Evolutionary conservation across 2,329 filamentous ascomycete species (phyloP).

Genomic region (Lachnum nothofagi): DNA sequence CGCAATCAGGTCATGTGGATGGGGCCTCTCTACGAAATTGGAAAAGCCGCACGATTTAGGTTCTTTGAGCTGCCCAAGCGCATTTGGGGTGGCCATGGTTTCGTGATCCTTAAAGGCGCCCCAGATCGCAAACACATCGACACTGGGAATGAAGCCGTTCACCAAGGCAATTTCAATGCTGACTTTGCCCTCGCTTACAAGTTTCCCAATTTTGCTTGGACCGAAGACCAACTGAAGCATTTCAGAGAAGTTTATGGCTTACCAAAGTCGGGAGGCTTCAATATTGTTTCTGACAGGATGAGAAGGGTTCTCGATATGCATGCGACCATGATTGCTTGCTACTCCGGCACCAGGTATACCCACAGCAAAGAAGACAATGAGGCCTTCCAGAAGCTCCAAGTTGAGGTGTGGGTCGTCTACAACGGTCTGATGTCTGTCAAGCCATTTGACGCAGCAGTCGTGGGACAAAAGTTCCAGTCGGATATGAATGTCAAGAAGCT

Average conservation of each 20-base stretch:
- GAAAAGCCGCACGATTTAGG: background rate
- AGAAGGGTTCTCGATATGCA: background rate
- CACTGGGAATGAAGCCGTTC: background rate
- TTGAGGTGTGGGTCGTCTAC: background rate
- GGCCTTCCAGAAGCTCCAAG: background rate
- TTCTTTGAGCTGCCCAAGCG: background rate
- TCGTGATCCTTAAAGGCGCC: background rate
- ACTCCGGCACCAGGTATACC: background rate
- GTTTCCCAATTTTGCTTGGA: background rate
- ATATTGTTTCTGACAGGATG: background rate
- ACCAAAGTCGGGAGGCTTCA: background rate
- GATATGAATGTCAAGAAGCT: background rate
- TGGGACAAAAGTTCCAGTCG: background rate
- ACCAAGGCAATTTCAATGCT: background rate
- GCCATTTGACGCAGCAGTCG: background rate
- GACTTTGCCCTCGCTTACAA: background rate
- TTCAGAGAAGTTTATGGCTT: background rate
- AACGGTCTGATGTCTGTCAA: background rate
- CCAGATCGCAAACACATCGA: background rate
- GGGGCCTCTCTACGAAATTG: background rate
- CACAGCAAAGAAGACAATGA: background rate
- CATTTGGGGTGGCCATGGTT: background rate
- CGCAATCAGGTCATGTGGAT: background rate
- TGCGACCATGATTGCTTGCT: background rate
- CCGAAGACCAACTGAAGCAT: background rate